phyloP scores from a whole-genome alignment of 352 stramenopile genomes.

The Phytophthora aleatoria region DNA sequence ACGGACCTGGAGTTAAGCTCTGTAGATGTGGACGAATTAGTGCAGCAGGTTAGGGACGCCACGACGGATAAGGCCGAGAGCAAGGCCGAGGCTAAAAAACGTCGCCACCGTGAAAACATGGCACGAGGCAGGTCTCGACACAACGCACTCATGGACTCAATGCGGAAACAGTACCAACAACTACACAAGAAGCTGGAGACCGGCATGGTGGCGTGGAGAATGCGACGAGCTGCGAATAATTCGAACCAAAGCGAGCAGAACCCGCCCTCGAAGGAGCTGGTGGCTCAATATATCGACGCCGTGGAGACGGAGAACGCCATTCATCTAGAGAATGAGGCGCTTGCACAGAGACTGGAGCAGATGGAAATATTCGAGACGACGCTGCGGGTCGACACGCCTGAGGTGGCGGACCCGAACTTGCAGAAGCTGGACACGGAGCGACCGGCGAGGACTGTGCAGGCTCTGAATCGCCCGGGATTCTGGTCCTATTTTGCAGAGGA shows the following conservation, averaged over 20 bases:
- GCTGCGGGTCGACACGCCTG: constrained; percentile 34
- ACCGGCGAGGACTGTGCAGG: constrained; percentile 10
- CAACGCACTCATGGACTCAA: constrained; percentile 28
- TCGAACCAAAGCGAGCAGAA: constrained; percentile 11
- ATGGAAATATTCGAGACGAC: constrained; percentile 41
- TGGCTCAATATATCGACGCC: constrained; percentile 30
- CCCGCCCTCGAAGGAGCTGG: constrained; percentile 1
- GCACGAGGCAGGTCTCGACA: constrained; percentile 34
- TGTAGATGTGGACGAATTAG: constrained; percentile 12
- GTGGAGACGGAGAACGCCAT: constrained; percentile 37
- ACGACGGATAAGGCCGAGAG: constrained; percentile 14
- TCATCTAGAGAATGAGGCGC: constrained; percentile 33
- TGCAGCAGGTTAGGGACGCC: constrained; percentile 5
- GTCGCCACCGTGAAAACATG: constrained; percentile 36
- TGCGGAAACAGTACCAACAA: constrained; percentile 34
- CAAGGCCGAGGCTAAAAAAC: constrained; percentile 29
- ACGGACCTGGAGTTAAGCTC: constrained; percentile 12
- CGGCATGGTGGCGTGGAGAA: constrained; percentile 17
- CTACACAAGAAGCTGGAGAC: constrained; percentile 29
- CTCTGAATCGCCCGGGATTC: constrained; percentile 29
- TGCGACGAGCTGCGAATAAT: background rate
- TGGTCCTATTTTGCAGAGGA: constrained; percentile 48
- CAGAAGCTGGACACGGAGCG: constrained; percentile 11
- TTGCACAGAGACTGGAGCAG: constrained; percentile 35
- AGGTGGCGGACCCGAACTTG: constrained; percentile 4